Percentiles rank a stretch among this genome's conserved stretches.
These are phyloP conservation scores for Cytospora leucostoma DNA, from an alignment of 2,329 filamentous ascomycete genomes.

Conservation along the genomic window DNA sequence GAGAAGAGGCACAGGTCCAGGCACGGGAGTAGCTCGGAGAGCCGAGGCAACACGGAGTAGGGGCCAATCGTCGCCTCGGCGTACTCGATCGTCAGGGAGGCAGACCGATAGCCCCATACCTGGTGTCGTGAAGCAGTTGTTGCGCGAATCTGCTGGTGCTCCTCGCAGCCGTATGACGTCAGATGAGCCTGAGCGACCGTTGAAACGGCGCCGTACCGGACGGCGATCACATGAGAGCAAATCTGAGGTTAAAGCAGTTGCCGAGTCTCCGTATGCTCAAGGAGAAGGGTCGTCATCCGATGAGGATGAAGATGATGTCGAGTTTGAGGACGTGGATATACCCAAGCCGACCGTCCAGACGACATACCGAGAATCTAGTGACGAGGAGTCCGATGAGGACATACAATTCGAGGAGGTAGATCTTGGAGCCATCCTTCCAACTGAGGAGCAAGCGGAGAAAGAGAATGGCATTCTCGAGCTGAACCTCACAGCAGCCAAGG, in stretches of 20 bases:
- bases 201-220: conserved; percentile 45
- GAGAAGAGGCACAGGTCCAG: conserved; percentile 16
- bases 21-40: conserved; percentile 16
- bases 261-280: not conserved
- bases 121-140: conserved; percentile 51
- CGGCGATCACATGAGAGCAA: conserved; percentile 30
- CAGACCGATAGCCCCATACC: conserved; percentile 33
- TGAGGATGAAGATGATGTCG: conserved; percentile 40
- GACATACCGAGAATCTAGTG: conserved; percentile 51
- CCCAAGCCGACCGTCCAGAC: conserved; percentile 54
- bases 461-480: conserved; percentile 48
- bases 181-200: conserved; percentile 40
- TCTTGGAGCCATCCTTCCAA: conserved; percentile 37
- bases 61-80: conserved; percentile 28
- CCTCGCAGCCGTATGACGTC: conserved; percentile 32
- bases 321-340: conserved; percentile 54
- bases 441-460: conserved; percentile 29
- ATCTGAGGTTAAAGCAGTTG: not conserved
- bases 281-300: not conserved
- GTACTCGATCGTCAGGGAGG: conserved; percentile 32
- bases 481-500: conserved; percentile 52
- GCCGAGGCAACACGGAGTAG: conserved; percentile 21
- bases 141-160: conserved; percentile 48
- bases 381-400: conserved; percentile 45
- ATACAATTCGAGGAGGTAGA: conserved; percentile 53